Evolutionary conservation across 2,329 filamentous ascomycete species (phyloP).

Genomic region (Allantophomopsis lycopodina): DNA sequence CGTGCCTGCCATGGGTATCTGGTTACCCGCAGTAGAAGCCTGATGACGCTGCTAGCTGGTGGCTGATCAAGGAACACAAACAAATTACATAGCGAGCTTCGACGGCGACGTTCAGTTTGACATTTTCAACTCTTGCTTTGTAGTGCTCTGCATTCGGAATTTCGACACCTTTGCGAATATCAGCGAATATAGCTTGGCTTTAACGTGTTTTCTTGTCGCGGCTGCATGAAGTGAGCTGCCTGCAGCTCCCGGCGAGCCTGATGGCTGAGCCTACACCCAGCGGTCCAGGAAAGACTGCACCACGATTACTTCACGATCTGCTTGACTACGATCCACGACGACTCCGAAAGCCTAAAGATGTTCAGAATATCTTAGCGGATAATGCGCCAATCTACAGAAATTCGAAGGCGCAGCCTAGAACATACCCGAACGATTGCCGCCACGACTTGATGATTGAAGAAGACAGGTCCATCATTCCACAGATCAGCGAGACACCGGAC

Average conservation of each 20-base stretch:
- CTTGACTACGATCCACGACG: conserved; percentile 26
- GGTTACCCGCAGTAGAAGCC: too few species aligned
- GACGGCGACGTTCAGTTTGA: too few species aligned
- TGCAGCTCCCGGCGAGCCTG: too few species aligned
- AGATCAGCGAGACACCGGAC: conserved; percentile 22
- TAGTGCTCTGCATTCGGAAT: too few species aligned
- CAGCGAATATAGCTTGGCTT: too few species aligned
- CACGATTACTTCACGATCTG: conserved; percentile 30
- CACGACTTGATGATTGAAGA: conserved; percentile 45
- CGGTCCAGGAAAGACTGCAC: conserved; percentile 32
- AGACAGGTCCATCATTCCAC: conserved; percentile 33
- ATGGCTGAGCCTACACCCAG: not conserved
- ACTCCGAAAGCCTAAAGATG: conserved; percentile 20
- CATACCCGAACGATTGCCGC: conserved; percentile 30
- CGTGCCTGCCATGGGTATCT: too few species aligned
- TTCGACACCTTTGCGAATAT: too few species aligned
- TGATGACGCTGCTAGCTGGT: too few species aligned
- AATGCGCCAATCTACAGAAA: conserved; percentile 35
- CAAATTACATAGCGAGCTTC: not conserved
- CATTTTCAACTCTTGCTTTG: too few species aligned
- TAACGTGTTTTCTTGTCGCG: too few species aligned
- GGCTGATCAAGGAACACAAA: too few species aligned
- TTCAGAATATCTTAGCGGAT: conserved; percentile 40
- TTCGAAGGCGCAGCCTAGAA: conserved; percentile 11
- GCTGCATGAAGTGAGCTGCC: too few species aligned